Percentiles rank a stretch among this genome's conserved stretches.
phyloP scores from a whole-genome alignment of 148 eudicot species.

The Limonium bicolor region DNA sequence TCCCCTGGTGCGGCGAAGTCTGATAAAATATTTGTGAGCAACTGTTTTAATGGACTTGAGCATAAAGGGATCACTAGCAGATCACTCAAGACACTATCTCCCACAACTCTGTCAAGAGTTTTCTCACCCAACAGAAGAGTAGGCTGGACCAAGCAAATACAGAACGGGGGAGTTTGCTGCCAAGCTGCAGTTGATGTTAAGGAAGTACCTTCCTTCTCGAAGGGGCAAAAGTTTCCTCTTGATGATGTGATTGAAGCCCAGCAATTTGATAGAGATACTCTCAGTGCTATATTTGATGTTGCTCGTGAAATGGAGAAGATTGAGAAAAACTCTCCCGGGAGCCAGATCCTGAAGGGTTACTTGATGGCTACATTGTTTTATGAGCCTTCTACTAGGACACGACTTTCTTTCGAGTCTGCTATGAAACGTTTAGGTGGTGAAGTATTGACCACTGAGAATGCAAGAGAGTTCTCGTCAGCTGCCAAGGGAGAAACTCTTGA shows the following conservation, averaged over 20 bases:
- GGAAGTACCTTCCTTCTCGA: slow-evolving; percentile 12
- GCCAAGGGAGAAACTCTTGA: slow-evolving; percentile 99
- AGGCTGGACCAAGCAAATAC: slow-evolving; percentile 10
- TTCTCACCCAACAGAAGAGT: slow-evolving; percentile 12
- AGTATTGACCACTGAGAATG: slow-evolving; percentile 96
- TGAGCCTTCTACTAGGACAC: slow-evolving; percentile 93
- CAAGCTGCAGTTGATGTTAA: slow-evolving; percentile 22
- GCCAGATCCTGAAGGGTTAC: slow-evolving; percentile 74
- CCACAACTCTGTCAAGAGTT: slow-evolving; percentile 8
- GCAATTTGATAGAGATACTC: slow-evolving; percentile 76
- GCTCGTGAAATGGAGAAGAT: slow-evolving; percentile 82
- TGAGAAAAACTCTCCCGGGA: slow-evolving; percentile 59
- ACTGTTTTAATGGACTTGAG: slow-evolving; percentile 4
- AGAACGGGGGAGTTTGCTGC: slow-evolving; percentile 21
- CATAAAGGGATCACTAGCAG: too few relatives aligned
- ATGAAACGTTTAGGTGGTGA: slow-evolving; percentile 97
- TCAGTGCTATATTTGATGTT: slow-evolving; percentile 75
- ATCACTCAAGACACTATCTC: slow-evolving; percentile 1
- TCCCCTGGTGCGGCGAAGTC: slow-evolving; percentile 10
- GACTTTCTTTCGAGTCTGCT: slow-evolving; percentile 97
- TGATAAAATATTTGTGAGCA: slow-evolving; percentile 8
- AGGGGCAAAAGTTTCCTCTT: slow-evolving; percentile 61
- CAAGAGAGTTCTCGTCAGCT: slow-evolving; percentile 91
- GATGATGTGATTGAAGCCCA: slow-evolving; percentile 89
- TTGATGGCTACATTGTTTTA: slow-evolving; percentile 95